Evolutionary conservation across 2,329 filamentous ascomycete genomes (phyloP), one percentile per base, ranked within the genome.

Genomic region (Hypoxylon sp.): DNA sequence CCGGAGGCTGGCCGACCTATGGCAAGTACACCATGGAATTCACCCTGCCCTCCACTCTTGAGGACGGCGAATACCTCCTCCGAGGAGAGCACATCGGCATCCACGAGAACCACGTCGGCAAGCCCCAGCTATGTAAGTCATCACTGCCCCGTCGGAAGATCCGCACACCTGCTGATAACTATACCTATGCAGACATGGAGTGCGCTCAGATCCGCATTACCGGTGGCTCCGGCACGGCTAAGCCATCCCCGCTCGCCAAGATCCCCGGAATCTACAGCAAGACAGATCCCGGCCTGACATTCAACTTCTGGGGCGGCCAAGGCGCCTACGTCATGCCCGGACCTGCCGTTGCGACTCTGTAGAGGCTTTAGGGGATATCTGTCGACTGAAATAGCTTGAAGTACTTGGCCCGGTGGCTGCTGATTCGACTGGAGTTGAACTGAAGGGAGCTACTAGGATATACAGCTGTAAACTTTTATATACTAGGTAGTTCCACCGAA

Each of bases 51-150:
- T 74, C 74, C 55, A 77, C 61, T 71, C 79, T 72, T 15, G 75
- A 78, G 11, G 74, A 77, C 30, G 80, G 80, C 49, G 77, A 83
- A 57, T 83, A 82, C 68, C 75, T 83, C 19, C 69, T 83, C 49
- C 69, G 80, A 19, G 75, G 79, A 51, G 80, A 83, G 70, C 80
- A 83, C 66, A 80, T 83, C 62, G 81, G 75, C 24, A 78, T 84
- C 51, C 81, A 83, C 70, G 79, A 72, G 64, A 68, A 68, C 60
- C 65, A 73, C 74, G 61, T 59, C 39, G 70, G 71, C 50, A 72
- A 70, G 57, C 69, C 70, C 49, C 70, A 64, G 56, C 61, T 64
- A 20, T 64, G 61, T 64, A 60, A 64, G 61, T 60, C 24, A 57
- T 17, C 11, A 44, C 32, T 7, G 32, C 15, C 1, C 51, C 19